Evolutionary conservation across 176 grass and related monocot genomes (phyloP), one percentile per base, ranked within the genome.

Genomic region (Themeda triandra): DNA sequence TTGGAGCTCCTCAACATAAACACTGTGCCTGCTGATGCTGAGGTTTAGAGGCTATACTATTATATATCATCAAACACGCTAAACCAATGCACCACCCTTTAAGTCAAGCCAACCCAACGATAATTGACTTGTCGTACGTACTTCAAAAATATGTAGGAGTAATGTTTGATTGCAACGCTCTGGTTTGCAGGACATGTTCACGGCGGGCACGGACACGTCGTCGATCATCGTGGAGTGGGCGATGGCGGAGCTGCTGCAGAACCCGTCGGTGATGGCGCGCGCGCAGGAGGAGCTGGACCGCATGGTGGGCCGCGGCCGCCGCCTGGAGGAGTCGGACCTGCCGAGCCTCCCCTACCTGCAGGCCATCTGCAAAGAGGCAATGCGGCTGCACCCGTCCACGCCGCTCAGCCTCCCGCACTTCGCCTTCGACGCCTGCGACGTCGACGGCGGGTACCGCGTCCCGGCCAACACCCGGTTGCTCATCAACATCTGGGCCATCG

Each of bases 141-240:
- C 11, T 13, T 44, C 41, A 44, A 44, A 44, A 44, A 12, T 4
- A 44, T 44, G 41, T 44, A 44, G 41, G 12, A 44, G 11, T 49
- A 49, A 49, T 54, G 51, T 54, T 54, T 23, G 19, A 2, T 0
- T 8, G 49, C 49, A 18, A 53, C 12, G 60, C 12, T 29, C 29
- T 59, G 56, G 8, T 19, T 1, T 60, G 73, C 78, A 94, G 94
- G 94, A 97, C 81, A 88, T 97, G 83, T 97, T 97, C 94, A 97
- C 94, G 8, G 94, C 94, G 0, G 94, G 94, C 48, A 97, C 94
- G 3, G 94, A 97, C 92, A 97, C 94, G 25, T 97, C 94, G 13
- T 88, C 94, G 3, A 90, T 97, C 79, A 94, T 97, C 87, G 84
- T 91, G 45, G 94, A 97, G 85, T 97, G 94, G 94, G 89, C 94